phyloP scores from a whole-genome alignment of 2,329 filamentous ascomycete species.

The Purpureocillium lavendulum region DNA sequence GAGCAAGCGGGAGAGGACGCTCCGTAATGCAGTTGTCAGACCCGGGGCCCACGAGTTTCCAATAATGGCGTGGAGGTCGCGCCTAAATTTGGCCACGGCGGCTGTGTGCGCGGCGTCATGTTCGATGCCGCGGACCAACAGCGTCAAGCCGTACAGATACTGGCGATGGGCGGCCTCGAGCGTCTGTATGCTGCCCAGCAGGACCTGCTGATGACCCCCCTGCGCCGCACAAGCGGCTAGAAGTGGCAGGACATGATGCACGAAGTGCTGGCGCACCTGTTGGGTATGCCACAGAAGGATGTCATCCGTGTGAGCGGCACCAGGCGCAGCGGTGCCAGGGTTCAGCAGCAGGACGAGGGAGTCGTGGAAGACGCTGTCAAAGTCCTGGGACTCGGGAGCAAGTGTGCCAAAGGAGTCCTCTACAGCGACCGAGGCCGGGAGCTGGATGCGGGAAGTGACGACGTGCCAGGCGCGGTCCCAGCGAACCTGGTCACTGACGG shows the following conservation, averaged over 20 bases:
- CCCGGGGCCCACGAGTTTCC: constrained; percentile 51
- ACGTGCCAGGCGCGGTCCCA: constrained; percentile 56
- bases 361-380: constrained; percentile 37
- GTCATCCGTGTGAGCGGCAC: constrained; percentile 45
- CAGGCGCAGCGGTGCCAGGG: constrained; percentile 35
- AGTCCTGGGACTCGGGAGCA: constrained; percentile 32
- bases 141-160: constrained; percentile 45
- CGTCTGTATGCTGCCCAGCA: constrained; percentile 45
- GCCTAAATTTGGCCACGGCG: constrained; percentile 42
- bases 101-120: constrained; percentile 24
- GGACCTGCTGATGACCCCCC: constrained; percentile 34
- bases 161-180: constrained; percentile 51
- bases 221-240: constrained; percentile 38
- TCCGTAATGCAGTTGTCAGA: constrained; percentile 44
- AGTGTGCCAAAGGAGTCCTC: constrained; percentile 46
- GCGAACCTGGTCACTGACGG: constrained; percentile 40
- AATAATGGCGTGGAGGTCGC: constrained; percentile 57
- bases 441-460: constrained; percentile 48
- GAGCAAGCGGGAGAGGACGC: constrained; percentile 46
- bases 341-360: constrained; percentile 46
- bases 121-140: constrained; percentile 40
- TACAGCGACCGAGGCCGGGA: constrained; percentile 45
- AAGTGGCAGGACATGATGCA: constrained; percentile 49
- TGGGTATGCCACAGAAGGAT: constrained; percentile 52
- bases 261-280: constrained; percentile 53